phyloP scores from a whole-genome alignment of 306 rosid genomes.

The Citrullus amarus region DNA sequence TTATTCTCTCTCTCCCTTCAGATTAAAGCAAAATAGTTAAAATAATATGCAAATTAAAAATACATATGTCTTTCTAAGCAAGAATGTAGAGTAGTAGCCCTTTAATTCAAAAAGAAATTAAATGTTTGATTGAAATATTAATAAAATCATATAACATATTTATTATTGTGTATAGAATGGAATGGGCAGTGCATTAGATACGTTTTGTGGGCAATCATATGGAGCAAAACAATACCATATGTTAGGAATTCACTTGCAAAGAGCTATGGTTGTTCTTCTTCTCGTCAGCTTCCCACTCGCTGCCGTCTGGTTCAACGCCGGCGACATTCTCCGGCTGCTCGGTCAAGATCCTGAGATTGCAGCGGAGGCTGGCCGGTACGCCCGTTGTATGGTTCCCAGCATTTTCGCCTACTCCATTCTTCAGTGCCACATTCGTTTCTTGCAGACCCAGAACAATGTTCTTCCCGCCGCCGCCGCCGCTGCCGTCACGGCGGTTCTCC shows the following conservation, averaged over 20 bases:
- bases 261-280: constrained; percentile 40
- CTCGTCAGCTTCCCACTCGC: constrained; percentile 25
- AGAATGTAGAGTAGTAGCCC: no score
- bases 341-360: constrained; percentile 36
- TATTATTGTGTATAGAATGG: constrained; percentile 14
- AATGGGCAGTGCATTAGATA: constrained; percentile 35
- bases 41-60: no score
- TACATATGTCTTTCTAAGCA: no score
- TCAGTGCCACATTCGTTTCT: constrained; percentile 23
- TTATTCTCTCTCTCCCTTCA: no score
- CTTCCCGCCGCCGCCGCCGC: constrained; percentile 17
- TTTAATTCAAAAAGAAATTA: no score
- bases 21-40: no score
- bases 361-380: constrained; percentile 25
- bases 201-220: constrained; percentile 34
- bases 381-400: constrained; percentile 29
- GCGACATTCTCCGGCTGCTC: constrained; percentile 23
- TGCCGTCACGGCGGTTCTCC: constrained; percentile 13
- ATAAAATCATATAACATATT: no score
- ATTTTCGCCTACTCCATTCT: constrained; percentile 22
- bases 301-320: constrained; percentile 26
- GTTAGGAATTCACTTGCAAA: constrained; percentile 31
- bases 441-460: constrained; percentile 28
- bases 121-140: no score
- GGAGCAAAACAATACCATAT: constrained; percentile 28